These are phyloP conservation scores for Metarhizium album DNA, from an alignment of 2,329 filamentous ascomycete genomes.

Conservation along the genomic window DNA sequence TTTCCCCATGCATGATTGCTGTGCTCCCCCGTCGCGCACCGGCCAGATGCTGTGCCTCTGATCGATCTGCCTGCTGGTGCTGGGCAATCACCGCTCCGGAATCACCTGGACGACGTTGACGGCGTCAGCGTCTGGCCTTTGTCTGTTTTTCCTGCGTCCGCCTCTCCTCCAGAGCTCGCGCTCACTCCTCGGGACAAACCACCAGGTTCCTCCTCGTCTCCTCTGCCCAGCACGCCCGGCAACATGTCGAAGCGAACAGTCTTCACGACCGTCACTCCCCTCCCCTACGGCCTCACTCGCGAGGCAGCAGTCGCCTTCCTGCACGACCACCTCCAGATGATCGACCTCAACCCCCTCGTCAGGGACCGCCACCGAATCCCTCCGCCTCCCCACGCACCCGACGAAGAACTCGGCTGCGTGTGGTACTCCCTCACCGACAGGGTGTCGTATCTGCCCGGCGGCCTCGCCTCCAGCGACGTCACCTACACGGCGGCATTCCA, in stretches of 20 bases:
- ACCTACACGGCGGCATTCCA: constrained; percentile 74
- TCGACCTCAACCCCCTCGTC: constrained; percentile 77
- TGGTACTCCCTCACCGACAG: constrained; percentile 78
- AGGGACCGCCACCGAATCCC: constrained; percentile 58
- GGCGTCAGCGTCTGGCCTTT: too few relatives aligned
- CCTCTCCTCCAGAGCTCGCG: too few relatives aligned
- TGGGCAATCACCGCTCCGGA: too few relatives aligned
- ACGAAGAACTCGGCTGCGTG: constrained; percentile 59
- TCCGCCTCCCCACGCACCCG: constrained; percentile 52
- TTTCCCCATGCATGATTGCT: too few relatives aligned
- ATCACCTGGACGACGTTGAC: too few relatives aligned
- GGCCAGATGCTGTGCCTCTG: too few relatives aligned
- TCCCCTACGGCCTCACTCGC: constrained; percentile 58
- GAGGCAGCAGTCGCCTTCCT: constrained; percentile 64
- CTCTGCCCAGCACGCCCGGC: too few relatives aligned
- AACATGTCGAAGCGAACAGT: constrained; percentile 57
- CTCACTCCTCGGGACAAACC: too few relatives aligned
- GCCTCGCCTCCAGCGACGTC: constrained; percentile 53
- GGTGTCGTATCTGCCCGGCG: constrained; percentile 63
- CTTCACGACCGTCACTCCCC: constrained; percentile 70
- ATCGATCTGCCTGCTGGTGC: too few relatives aligned
- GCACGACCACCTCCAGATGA: constrained; percentile 72
- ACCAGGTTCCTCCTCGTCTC: too few relatives aligned
- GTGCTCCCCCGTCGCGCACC: too few relatives aligned
- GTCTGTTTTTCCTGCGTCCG: too few relatives aligned